phyloP scores from a whole-genome alignment of 768 basidiomycete genomes.

The Hericium erinaceus region DNA sequence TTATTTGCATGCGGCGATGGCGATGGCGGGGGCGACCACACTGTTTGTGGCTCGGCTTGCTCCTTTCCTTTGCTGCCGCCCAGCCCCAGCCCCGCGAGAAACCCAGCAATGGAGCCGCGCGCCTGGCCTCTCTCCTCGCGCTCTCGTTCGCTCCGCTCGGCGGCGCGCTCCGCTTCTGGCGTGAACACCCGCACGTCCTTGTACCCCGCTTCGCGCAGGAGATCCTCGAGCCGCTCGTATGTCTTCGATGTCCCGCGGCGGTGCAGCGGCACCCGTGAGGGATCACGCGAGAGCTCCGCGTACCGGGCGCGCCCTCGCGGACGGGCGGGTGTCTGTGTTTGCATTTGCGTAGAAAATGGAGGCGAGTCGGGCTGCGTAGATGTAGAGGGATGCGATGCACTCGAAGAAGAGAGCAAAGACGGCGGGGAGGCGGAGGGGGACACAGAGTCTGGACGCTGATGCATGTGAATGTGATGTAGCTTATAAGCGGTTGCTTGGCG shows the following conservation, averaged over 20 bases:
- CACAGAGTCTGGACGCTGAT: neutral
- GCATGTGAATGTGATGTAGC: neutral
- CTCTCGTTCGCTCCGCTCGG: constrained; percentile 9
- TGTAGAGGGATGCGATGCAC: constrained; percentile 2
- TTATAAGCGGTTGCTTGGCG: neutral
- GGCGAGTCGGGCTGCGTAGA: neutral
- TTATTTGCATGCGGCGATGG: neutral
- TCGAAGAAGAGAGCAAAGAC: constrained; percentile 8
- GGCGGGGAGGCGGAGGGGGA: constrained; percentile 9
- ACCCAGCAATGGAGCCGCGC: constrained; percentile 50
- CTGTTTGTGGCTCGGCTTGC: constrained; percentile 13
- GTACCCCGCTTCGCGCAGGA: constrained; percentile 82
- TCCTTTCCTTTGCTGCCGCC: constrained; percentile 14
- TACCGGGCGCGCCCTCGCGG: neutral
- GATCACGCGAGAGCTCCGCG: constrained; percentile 30
- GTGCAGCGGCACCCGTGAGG: constrained; percentile 57
- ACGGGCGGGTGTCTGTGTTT: neutral
- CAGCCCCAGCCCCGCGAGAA: constrained; percentile 54
- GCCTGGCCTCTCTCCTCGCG: constrained; percentile 22
- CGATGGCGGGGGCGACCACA: constrained; percentile 2
- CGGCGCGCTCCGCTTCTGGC: constrained; percentile 58
- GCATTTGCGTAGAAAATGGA: neutral
- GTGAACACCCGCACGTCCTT: constrained; percentile 89
- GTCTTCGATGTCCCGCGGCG: constrained; percentile 70
- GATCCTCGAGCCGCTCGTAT: constrained; percentile 78